Evolutionary conservation across 2,329 filamentous ascomycete genomes (phyloP), one percentile per base, ranked within the genome.

Genomic region (Cryphonectria nitschkei): DNA sequence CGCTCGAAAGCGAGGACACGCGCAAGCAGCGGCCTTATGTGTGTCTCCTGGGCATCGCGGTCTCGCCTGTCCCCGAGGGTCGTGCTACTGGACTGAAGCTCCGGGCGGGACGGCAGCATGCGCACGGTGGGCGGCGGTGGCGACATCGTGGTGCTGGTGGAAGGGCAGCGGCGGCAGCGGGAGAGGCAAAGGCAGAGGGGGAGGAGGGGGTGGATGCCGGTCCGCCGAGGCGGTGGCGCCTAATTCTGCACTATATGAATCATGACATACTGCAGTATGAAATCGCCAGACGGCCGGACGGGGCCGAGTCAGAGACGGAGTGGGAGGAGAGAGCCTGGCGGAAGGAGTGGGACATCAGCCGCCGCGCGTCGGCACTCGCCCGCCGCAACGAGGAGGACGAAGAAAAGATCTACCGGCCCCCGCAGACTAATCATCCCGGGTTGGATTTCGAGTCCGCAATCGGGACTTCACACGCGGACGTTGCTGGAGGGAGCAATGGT

Each of bases 231-330:
- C 84, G 87, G 70, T 94, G 90, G 85, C 83, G 91, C 71, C 74
- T 95, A 70, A 86, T 95, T 78, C 80, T 95, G 79, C 89, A 93
- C 78, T 95, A 91, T 77, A 85, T 86, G 70, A 89, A 94, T 79
- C 89, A 93, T 75, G 87, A 87, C 1, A 86, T 95, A 39, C 77
- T 93, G 74, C 90, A 87, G 71, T 95, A 94, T 80, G 90, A 93
- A 78, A 79, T 94, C 68, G 34, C 60, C 9, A 60, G 50, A 70
- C 75, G 68, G 67, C 69, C 22, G 67, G 70, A 29, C 68, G 72
- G 16, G 16, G 13, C 63, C 8, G 63, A 65, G n/a, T 19, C 63
- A 7, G 39, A 11, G 9, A 61, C 54, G 41, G 39, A 16, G 39
- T 67, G 65, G 65, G 65, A 67, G 56, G 32, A 29, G 54, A 67